phyloP scores from a whole-genome alignment of 2,329 filamentous ascomycete genomes.

The Huntiella decipiens region DNA sequence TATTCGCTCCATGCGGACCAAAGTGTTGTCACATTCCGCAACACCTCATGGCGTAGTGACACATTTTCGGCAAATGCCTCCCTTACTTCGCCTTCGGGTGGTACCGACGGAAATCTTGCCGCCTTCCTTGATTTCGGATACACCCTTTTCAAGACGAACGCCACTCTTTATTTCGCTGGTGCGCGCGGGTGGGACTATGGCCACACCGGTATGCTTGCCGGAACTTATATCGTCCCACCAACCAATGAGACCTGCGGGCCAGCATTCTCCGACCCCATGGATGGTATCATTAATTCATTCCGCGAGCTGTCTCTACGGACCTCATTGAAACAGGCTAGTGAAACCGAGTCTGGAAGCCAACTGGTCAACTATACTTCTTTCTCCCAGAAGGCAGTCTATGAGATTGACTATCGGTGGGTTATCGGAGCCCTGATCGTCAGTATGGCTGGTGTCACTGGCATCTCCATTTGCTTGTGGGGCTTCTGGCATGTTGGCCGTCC shows the following conservation, averaged over 20 bases:
- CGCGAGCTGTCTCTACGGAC: conserved; percentile 8
- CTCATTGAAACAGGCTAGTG: conserved; percentile 4
- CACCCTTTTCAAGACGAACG: conserved; percentile 4
- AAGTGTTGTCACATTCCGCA: conserved; percentile 4
- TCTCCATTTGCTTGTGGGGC: conserved; percentile 8
- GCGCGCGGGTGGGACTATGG: conserved; percentile 11
- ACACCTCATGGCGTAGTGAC: conserved; percentile 9
- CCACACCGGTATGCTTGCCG: conserved; percentile 6
- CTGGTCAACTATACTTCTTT: conserved; percentile 10
- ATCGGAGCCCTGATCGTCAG: conserved; percentile 8
- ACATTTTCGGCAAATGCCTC: conserved; percentile 5
- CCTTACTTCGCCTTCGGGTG: conserved; percentile 1
- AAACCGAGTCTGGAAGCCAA: conserved; percentile 3
- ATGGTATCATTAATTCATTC: conserved; percentile 8
- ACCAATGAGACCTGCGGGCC: conserved; percentile 4
- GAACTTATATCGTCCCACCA: conserved; percentile 8
- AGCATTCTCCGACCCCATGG: conserved; percentile 9
- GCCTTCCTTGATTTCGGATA: conserved; percentile 10
- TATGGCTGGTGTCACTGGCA: conserved; percentile 1
- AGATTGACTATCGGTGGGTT: conserved; percentile 10
- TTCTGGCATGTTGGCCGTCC: conserved; percentile 10
- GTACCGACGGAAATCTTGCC: conserved; percentile 10
- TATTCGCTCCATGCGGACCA: conserved; percentile 6
- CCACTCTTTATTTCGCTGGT: conserved; percentile 6
- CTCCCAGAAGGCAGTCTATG: conserved; percentile 7